These are phyloP conservation scores for Alternaria angustiovoidea DNA, from an alignment of 2,329 filamentous ascomycete species.

Conservation along the genomic window DNA sequence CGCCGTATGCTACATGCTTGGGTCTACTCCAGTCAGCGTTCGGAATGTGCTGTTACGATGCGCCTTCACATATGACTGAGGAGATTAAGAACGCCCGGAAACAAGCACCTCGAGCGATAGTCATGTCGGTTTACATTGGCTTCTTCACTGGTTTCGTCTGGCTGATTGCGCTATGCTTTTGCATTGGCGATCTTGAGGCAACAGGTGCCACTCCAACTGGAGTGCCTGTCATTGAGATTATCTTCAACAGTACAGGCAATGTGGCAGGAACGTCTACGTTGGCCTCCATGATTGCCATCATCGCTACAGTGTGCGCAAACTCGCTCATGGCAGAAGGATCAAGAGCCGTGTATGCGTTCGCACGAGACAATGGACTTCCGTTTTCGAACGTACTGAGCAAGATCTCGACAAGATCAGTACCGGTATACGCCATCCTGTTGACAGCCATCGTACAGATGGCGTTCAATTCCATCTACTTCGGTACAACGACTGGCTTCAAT, in stretches of 20 bases:
- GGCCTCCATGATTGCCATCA: slow-evolving; percentile 59
- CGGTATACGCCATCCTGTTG: slow-evolving; percentile 60
- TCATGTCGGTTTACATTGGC: slow-evolving; percentile 51
- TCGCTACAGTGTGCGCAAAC: slow-evolving; percentile 56
- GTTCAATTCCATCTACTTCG: slow-evolving; percentile 64
- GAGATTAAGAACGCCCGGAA: slow-evolving; percentile 62
- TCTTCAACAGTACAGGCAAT: slow-evolving; percentile 59
- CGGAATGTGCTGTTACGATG: slow-evolving; percentile 63
- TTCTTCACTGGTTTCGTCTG: slow-evolving; percentile 52
- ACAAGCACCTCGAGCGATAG: slow-evolving; percentile 58
- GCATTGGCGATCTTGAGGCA: slow-evolving; percentile 54
- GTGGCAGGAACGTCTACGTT: slow-evolving; percentile 57
- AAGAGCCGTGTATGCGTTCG: slow-evolving; percentile 57
- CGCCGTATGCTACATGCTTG: slow-evolving; percentile 61
- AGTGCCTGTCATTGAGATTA: slow-evolving; percentile 63
- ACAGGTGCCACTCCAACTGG: slow-evolving; percentile 58
- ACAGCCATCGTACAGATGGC: slow-evolving; percentile 60
- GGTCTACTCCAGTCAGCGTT: slow-evolving; percentile 64
- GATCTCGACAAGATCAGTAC: slow-evolving; percentile 59
- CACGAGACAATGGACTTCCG: slow-evolving; percentile 62
- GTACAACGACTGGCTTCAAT: slow-evolving; percentile 63
- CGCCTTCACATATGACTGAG: slow-evolving; percentile 62
- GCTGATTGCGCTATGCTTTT: slow-evolving; percentile 52
- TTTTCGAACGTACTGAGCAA: slow-evolving; percentile 59
- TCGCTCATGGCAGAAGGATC: slow-evolving; percentile 59